Evolutionary conservation across 2,329 filamentous ascomycete species (phyloP).

Genomic region (Fusarium lyarnte): DNA sequence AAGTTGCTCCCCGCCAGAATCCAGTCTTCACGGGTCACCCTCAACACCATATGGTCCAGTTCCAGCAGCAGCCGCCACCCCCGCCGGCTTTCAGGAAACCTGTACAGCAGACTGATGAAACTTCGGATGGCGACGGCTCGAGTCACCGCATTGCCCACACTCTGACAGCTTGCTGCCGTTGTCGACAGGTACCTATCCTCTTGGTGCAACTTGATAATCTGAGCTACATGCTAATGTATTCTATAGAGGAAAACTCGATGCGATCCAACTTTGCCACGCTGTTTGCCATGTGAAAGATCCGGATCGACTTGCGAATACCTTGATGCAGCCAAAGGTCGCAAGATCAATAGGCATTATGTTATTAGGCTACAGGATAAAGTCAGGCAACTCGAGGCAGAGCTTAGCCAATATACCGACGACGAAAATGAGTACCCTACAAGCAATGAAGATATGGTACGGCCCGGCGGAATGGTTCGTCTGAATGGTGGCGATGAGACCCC

Average conservation of each 20-base stretch:
- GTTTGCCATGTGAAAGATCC: conserved; percentile 90
- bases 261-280: conserved; percentile 90
- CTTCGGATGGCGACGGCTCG: conserved; percentile 60
- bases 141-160: conserved; percentile 78
- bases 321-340: conserved; percentile 85
- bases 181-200: conserved; percentile 71
- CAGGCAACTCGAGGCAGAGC: conserved; percentile 80
- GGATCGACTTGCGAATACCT: conserved; percentile 95
- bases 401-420: conserved; percentile 81
- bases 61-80: conserved; percentile 41
- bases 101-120: conserved; percentile 51
- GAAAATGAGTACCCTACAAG: conserved; percentile 75
- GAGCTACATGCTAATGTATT: conserved; percentile 23
- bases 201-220: conserved; percentile 2
- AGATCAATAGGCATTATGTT: conserved; percentile 91
- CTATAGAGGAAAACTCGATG: conserved; percentile 91
- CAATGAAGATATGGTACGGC: conserved; percentile 86
- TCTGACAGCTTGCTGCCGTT: conserved; percentile 81
- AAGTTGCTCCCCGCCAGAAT: conserved; percentile 53
- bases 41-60: conserved; percentile 39
- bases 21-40: conserved; percentile 43
- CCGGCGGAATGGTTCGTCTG: conserved; percentile 85
- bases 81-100: conserved; percentile 45
- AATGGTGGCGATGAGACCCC: conserved; percentile 86
- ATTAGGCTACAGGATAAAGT: conserved; percentile 90